Evolutionary conservation across 2,329 filamentous ascomycete species (phyloP).

Genomic region (Cyanodermella asteris): DNA sequence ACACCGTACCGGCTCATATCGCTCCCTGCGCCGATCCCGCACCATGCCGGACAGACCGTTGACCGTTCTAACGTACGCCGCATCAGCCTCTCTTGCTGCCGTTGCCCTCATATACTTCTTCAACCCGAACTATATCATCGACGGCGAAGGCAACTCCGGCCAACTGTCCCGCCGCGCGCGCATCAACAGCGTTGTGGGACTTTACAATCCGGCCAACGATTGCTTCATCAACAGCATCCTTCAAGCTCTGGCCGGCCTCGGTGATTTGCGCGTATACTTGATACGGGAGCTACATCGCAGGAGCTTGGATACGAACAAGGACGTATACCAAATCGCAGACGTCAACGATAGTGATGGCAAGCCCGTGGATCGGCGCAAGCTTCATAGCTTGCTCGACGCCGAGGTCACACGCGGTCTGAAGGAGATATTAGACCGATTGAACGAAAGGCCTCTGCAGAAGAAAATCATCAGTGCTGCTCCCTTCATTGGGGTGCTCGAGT

Average conservation of each 20-base stretch:
- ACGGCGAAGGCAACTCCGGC: constrained; percentile 52
- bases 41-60: constrained; percentile 62
- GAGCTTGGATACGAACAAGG: constrained; percentile 52
- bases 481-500: constrained; percentile 67
- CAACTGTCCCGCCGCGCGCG: constrained; percentile 32
- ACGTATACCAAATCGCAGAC: constrained; percentile 47
- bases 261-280: constrained; percentile 72
- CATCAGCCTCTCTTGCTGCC: constrained; percentile 82
- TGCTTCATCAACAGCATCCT: constrained; percentile 94
- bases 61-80: constrained; percentile 78
- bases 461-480: constrained; percentile 79
- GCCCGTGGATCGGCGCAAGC: constrained; percentile 4
- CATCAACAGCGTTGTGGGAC: constrained; percentile 73
- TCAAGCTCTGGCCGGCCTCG: constrained; percentile 75
- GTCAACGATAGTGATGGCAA: constrained; percentile 15
- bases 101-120: constrained; percentile 95
- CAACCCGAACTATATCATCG: constrained; percentile 87
- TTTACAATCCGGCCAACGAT: constrained; percentile 81
- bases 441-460: constrained; percentile 78
- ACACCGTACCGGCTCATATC: too few relatives aligned
- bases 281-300: constrained; percentile 79
- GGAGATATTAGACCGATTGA: constrained; percentile 75
- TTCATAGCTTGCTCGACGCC: constrained; percentile 52
- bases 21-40: neutral
- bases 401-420: constrained; percentile 74